phyloP scores from a whole-genome alignment of 2,329 filamentous ascomycete species.

The Sporothrix euskadiensis region DNA sequence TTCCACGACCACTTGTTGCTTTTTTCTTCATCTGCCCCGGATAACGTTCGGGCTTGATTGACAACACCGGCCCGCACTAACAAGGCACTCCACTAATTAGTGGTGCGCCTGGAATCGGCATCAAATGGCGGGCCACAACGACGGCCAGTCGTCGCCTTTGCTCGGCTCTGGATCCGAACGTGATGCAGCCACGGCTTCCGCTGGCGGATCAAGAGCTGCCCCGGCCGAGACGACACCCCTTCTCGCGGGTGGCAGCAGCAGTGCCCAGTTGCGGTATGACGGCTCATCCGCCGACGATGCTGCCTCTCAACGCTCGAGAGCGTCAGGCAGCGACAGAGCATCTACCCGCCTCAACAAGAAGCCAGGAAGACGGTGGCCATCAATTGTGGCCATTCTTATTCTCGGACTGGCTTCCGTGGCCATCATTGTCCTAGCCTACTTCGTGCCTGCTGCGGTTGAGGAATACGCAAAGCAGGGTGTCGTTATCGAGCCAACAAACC shows the following conservation, averaged over 20 bases:
- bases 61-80: not conserved
- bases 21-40: not conserved
- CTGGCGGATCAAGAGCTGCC: not conserved
- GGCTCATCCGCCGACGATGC: not conserved
- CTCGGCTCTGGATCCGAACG: constrained; percentile 38
- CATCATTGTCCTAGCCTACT: constrained; percentile 77
- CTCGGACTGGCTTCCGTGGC: constrained; percentile 63
- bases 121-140: constrained; percentile 47
- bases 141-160: constrained; percentile 48
- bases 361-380: constrained; percentile 67
- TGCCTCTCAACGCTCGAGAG: constrained; percentile 2
- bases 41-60: not conserved
- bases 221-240: constrained; percentile 55
- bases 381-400: constrained; percentile 68
- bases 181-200: constrained; percentile 4
- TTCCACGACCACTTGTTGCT: not conserved
- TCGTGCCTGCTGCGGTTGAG: constrained; percentile 76
- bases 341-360: constrained; percentile 42
- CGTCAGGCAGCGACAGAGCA: constrained; percentile 34
- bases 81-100: constrained; percentile 14
- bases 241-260: constrained; percentile 40
- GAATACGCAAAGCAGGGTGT: constrained; percentile 83
- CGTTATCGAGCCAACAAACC: constrained; percentile 76
- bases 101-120: not conserved
- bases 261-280: not conserved